Evolutionary conservation across 2,329 filamentous ascomycete genomes (phyloP), one percentile per base, ranked within the genome.

Genomic region (Aspergillus chevalieri): DNA sequence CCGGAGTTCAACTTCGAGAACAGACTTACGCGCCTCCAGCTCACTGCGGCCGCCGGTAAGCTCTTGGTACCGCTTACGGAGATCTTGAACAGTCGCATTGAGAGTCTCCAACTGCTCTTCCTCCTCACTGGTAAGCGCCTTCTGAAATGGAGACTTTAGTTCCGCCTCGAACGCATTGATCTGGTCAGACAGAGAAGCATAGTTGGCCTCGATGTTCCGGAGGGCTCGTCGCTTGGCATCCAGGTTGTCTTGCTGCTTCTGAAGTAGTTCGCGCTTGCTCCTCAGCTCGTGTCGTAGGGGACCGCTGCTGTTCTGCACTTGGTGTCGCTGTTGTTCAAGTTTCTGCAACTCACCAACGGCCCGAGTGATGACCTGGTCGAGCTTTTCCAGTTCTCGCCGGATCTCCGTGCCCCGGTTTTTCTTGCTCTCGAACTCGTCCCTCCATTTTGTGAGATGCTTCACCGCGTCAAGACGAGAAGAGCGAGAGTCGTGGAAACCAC

Each of bases 391-490:
- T 60, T 89, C 80, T 12, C 71, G 76, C 46, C 81, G 80, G 47
- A 95, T 84, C 47, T 86, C 81, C 5, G 74, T 73, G 38, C 83
- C 81, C 48, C 87, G 81, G 12, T 74, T 76, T 50, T 80, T 75
- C 47, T 90, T 78, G 8, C 75, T 71, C 44, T 95, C 89, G 56
- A 82, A 86, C 62, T 89, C 84, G 46, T 84, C 79, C 33, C 90
- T 83, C 77, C 86, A 89, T 60, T 83, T 85, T 48, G 84, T 82
- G 28, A 92, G 82, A 4, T 82, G 78, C 52, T 85, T 85, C 26
- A 95, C 86, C 24, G 87, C 89, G 60, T 92, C 86, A n/a, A 97
- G 78, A 19, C 92, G 85, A 1, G 92, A 97, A 57, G 85, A 86
- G 30, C 87, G 82, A 9, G 87, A 82, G 64, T 98, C 93, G 54